A percentile compares a stretch with the other conserved stretches of the same genome.
Evolutionary conservation across 345 rosid species (phyloP).

Genomic region (Eucalyptus sp.): DNA sequence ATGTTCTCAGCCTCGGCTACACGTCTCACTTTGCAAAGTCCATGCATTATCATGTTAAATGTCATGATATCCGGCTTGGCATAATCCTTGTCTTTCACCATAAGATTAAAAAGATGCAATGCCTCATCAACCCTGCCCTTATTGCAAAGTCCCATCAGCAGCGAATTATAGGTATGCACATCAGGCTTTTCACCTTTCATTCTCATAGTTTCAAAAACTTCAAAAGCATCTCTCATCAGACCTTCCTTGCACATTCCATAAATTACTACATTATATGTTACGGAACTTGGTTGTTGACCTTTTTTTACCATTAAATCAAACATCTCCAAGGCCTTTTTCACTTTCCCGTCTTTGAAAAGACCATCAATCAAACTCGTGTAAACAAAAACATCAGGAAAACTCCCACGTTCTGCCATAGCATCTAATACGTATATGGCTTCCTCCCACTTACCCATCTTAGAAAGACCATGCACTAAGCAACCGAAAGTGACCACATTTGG

Average conservation of each 20-base stretch:
- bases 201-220: constrained; percentile 36
- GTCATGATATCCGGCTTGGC: constrained; percentile 33
- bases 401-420: constrained; percentile 32
- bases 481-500: constrained; percentile 28
- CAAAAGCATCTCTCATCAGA: constrained; percentile 35
- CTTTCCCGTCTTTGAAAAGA: constrained; percentile 37
- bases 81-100: constrained; percentile 20
- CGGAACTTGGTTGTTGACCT: constrained; percentile 30
- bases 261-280: constrained; percentile 45
- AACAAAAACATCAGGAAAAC: constrained; percentile 33
- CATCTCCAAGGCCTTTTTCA: constrained; percentile 39
- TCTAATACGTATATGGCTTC: constrained; percentile 26
- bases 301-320: constrained; percentile 34
- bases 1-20: constrained; percentile 31
- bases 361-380: constrained; percentile 43
- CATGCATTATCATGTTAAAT: constrained; percentile 38
- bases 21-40: constrained; percentile 39
- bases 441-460: constrained; percentile 35
- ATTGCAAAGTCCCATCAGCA: constrained; percentile 41
- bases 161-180: constrained; percentile 37
- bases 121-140: constrained; percentile 46
- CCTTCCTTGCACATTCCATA: constrained; percentile 49
- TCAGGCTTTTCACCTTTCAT: constrained; percentile 43
- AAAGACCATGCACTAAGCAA: constrained; percentile 27
- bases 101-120: constrained; percentile 21